phyloP scores from a whole-genome alignment of 2,329 filamentous ascomycete species.

The Chaetomiaceae sp. region DNA sequence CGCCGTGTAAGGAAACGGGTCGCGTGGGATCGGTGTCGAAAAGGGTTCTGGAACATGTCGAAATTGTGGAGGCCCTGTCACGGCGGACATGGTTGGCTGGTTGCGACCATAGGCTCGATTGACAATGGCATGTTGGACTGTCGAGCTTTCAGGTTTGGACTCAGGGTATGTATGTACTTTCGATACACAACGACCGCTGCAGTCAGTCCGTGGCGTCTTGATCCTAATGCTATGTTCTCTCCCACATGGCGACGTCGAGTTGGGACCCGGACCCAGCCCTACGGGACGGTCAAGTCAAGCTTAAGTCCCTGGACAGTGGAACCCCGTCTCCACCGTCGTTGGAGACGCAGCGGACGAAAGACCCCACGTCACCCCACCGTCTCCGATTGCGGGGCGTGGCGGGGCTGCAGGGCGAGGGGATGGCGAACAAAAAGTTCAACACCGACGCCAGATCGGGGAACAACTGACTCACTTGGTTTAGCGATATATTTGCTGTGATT shows the following conservation, averaged over 20 bases:
- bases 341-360: background rate
- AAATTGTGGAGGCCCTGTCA: background rate
- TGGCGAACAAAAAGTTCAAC: conserved; percentile 17
- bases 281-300: no score
- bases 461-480: conserved; percentile 18
- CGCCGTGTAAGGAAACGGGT: background rate
- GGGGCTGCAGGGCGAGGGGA: conserved; percentile 11
- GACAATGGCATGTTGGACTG: no score
- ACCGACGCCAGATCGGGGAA: conserved; percentile 6
- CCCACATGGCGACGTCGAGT: no score
- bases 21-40: conserved; percentile 8
- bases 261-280: no score
- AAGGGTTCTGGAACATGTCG: background rate
- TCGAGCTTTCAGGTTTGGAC: no score
- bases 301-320: background rate
- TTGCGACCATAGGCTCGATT: no score
- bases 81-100: no score
- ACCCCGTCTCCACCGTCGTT: background rate
- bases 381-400: conserved; percentile 23
- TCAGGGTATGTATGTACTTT: no score
- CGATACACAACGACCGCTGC: no score
- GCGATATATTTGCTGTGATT: conserved; percentile 2
- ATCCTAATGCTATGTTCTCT: no score
- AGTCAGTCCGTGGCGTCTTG: no score
- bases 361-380: background rate